Base-by-base conservation (phyloP, 73 alveolate genomes). In the Paramecium primaurelia region DNA sequence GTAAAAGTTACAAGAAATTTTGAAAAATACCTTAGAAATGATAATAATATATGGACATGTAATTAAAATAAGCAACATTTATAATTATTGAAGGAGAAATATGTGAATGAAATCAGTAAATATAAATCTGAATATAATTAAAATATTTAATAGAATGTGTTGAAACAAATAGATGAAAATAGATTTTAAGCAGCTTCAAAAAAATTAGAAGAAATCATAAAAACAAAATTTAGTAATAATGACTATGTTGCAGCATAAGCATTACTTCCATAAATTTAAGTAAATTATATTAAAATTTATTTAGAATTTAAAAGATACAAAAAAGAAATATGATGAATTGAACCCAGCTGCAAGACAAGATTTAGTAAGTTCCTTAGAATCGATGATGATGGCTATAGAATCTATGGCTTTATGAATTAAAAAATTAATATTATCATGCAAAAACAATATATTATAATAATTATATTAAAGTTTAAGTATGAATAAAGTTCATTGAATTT, bases 1-100 rank as follows among this genome's bases (percentile, higher is more conserved):
- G 59, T 73, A 38, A 73, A 73, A 38, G 87, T 73, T 6, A 73
- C 87, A 16, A 37, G 6, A 40, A 73, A 73, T 73, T 73, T 73
- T 73, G 58, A 34, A 37, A 34, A 14, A 73, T 73, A 30, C 20
- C 26, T 73, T 4, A 37, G 59, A 73, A 73, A 73, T 36, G 87
- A 73, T 38, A 73, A 73, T 18, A 73, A 73, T 18, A 73, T 20
- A 5, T 73, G 87, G 87, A 73, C 87, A 4, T 73, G 5, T 36
- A 73, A 73, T 37, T 38, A 73, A 73, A 73, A 73, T n/a, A 73
- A 73, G 11, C 20, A 73, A 37, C 87, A 73, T 40, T 38, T 73
- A 16, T 34, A 40, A 16, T 37, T 73, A 38, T 10, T 73, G 11
- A 73, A 36, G 22, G 87, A 73, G 18, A 73, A 73, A 73, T 73